Conservation (phyloP, 768 basidiomycete genomes). For the Wakefieldia striispora region DNA sequence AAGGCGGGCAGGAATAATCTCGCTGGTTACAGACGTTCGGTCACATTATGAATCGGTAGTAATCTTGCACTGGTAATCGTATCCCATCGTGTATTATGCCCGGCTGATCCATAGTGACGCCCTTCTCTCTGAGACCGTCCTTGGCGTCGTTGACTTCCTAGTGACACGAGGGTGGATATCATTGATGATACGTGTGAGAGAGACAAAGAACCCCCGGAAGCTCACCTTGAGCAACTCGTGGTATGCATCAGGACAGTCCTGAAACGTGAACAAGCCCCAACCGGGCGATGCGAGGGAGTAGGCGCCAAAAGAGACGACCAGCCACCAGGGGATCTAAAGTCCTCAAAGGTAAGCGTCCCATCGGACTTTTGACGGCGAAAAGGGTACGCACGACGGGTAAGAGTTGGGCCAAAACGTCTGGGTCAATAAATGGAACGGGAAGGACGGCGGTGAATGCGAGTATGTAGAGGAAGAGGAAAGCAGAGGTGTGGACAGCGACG, state of each 20-base stretch:
- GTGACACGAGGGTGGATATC: too few species aligned
- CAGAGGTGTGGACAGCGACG: too few species aligned
- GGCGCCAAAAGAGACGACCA: slow-evolving; percentile 75
- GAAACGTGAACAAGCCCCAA: slow-evolving; percentile 68
- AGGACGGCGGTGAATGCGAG: slow-evolving; percentile 5
- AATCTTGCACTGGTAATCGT: too few species aligned
- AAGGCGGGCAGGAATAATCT: neutral
- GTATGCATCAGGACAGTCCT: slow-evolving; percentile 80
- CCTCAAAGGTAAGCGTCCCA: too few species aligned
- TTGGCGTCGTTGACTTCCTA: slow-evolving; percentile 64
- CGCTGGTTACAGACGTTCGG: neutral
- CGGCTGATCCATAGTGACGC: slow-evolving; percentile 61
- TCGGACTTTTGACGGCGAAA: too few species aligned
- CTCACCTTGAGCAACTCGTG: slow-evolving; percentile 58
- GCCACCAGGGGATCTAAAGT: slow-evolving; percentile 85
- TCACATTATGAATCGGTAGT: too few species aligned
- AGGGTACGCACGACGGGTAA: too few species aligned
- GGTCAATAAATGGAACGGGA: slow-evolving; percentile 15
- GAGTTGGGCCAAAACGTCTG: neutral
- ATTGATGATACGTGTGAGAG: too few species aligned
- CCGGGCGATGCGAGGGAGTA: slow-evolving; percentile 81
- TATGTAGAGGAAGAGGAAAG: too few species aligned
- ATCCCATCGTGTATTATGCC: too few species aligned
- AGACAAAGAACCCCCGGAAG: too few species aligned
- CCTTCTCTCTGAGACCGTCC: slow-evolving; percentile 54